phyloP scores from a whole-genome alignment of 352 stramenopile species.

The Phytophthora fragariae region DNA sequence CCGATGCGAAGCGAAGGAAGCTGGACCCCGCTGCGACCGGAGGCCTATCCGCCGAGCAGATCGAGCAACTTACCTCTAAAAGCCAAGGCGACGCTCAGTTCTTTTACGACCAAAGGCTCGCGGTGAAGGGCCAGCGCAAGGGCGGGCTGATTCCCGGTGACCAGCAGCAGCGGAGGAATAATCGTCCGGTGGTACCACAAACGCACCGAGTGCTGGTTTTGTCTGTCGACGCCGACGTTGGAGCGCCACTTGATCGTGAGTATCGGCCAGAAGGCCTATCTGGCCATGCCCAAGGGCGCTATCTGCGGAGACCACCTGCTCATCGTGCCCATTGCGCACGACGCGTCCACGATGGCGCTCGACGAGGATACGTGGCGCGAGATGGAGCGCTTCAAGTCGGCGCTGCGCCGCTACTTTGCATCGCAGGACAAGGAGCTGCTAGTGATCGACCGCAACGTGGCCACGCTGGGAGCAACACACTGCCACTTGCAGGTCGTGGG shows the following conservation, averaged over 20 bases:
- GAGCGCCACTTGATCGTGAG: slow-evolving; percentile 87
- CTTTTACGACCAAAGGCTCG: slow-evolving; percentile 80
- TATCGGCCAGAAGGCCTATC: slow-evolving; percentile 81
- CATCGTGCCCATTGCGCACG: slow-evolving; percentile 84
- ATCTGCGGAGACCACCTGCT: slow-evolving; percentile 82
- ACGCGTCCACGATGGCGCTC: slow-evolving; percentile 65
- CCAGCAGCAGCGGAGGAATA: slow-evolving; percentile 33
- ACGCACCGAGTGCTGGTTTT: slow-evolving; percentile 89
- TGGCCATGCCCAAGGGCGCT: slow-evolving; percentile 83
- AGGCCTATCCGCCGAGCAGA: slow-evolving; percentile 69
- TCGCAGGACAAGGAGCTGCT: slow-evolving; percentile 76
- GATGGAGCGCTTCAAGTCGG: slow-evolving; percentile 75
- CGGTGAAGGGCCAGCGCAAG: slow-evolving; percentile 58
- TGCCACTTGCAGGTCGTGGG: slow-evolving; percentile 81
- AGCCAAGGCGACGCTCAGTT: slow-evolving; percentile 57
- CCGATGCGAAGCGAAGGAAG: slow-evolving; percentile 54
- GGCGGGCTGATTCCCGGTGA: slow-evolving; percentile 44
- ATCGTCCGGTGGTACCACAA: slow-evolving; percentile 54
- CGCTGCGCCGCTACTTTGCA: slow-evolving; percentile 66
- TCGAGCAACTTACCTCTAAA: slow-evolving; percentile 66
- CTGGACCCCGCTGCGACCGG: slow-evolving; percentile 27
- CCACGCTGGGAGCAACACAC: slow-evolving; percentile 74
- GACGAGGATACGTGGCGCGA: slow-evolving; percentile 49
- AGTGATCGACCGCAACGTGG: slow-evolving; percentile 82
- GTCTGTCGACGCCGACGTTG: slow-evolving; percentile 75